phyloP scores from a whole-genome alignment of 1,284 basidiomycete genomes.

The Puccinia coronata region DNA sequence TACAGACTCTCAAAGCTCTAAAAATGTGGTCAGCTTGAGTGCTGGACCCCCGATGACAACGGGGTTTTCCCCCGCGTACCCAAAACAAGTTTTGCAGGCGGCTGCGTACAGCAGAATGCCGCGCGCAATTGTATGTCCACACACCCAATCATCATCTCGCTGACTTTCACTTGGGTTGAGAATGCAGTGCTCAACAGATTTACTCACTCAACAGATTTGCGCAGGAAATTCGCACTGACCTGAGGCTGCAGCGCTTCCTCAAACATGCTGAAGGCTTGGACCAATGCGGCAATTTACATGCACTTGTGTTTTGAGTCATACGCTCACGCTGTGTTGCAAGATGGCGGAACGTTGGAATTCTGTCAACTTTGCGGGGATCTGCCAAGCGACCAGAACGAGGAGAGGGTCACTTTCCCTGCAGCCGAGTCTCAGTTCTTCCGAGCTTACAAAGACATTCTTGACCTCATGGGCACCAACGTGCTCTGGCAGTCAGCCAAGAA shows the following conservation, averaged over 20 bases:
- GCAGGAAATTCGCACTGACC: not conserved
- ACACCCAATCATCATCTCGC: not conserved
- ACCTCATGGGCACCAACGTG: not conserved
- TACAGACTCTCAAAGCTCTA: too few relatives aligned
- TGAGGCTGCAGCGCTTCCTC: not conserved
- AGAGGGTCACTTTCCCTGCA: conserved; percentile 6
- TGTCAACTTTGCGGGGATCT: conserved; percentile 2
- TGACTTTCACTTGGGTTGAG: not conserved
- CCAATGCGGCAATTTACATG: conserved; percentile 1
- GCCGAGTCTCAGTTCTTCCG: not conserved
- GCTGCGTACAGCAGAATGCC: too few relatives aligned
- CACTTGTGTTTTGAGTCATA: not conserved
- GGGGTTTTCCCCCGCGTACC: too few relatives aligned
- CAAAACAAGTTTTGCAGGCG: too few relatives aligned
- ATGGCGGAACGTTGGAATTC: conserved; percentile 18
- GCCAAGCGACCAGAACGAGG: not conserved
- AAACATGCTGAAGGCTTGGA: not conserved
- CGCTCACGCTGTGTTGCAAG: conserved; percentile 10
- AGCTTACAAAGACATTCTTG: not conserved
- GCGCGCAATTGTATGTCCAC: too few relatives aligned
- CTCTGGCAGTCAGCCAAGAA: not conserved
- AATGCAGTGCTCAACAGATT: not conserved
- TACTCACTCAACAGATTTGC: not conserved
- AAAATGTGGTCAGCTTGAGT: too few relatives aligned
- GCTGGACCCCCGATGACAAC: too few relatives aligned